phyloP scores from a whole-genome alignment of 140 eudicot species.

The Erigeron philadelphicus region DNA sequence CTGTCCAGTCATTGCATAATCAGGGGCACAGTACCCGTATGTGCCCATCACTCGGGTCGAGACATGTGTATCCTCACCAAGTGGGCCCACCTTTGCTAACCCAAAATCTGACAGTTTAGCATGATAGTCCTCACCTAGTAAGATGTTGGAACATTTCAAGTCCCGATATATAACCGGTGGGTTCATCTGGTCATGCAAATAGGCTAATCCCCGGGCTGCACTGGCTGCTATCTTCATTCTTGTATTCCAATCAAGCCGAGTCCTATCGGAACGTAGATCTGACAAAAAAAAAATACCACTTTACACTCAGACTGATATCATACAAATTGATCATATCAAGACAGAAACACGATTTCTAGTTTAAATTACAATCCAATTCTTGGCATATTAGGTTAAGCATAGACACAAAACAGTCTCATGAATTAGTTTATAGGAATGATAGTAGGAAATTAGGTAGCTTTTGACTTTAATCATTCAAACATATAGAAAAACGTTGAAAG shows the following conservation, averaged over 20 bases:
- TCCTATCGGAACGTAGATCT: slow-evolving; percentile 32
- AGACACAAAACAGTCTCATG: too few relatives aligned
- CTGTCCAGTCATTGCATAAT: slow-evolving; percentile 86
- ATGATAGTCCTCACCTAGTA: slow-evolving; percentile 61
- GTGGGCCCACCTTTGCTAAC: slow-evolving; percentile 74
- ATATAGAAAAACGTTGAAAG: background rate
- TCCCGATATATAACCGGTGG: slow-evolving; percentile 78
- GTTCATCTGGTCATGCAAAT: slow-evolving; percentile 65
- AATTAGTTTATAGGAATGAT: too few relatives aligned
- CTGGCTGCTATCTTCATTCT: slow-evolving; percentile 84
- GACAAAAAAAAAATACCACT: background rate
- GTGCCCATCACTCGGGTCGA: slow-evolving; percentile 94
- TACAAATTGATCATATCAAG: background rate
- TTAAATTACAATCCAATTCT: background rate
- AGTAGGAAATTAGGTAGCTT: background rate
- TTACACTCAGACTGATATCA: background rate
- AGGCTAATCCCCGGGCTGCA: slow-evolving; percentile 73
- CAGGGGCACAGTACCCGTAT: slow-evolving; percentile 87
- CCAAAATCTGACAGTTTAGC: slow-evolving; percentile 87
- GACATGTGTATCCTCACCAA: slow-evolving; percentile 75
- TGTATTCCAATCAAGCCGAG: slow-evolving; percentile 61
- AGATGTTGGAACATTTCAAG: slow-evolving; percentile 68
- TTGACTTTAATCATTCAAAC: background rate
- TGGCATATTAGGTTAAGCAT: too few relatives aligned
- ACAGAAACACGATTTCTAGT: background rate